phyloP scores from a whole-genome alignment of 2,329 filamentous ascomycete genomes.

The Coniochaeta sp. region DNA sequence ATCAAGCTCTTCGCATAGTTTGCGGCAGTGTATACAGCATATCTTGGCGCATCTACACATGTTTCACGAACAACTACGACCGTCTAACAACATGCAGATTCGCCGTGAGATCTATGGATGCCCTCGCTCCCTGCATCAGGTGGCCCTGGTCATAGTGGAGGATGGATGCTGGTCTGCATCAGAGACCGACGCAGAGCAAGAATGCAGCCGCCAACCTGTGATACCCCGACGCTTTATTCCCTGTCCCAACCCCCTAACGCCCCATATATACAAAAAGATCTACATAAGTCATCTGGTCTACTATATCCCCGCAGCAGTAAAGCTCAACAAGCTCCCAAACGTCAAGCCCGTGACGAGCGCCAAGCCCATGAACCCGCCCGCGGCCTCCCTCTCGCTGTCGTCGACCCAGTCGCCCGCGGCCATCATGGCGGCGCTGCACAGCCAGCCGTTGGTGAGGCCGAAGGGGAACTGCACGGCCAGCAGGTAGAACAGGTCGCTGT shows the following conservation, averaged over 20 bases:
- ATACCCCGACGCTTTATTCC: background rate
- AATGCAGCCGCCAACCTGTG: too few species aligned
- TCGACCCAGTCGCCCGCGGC: slow-evolving; percentile 75
- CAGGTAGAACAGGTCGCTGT: slow-evolving; percentile 84
- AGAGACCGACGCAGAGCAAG: too few species aligned
- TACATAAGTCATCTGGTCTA: background rate
- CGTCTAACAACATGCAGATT: too few species aligned
- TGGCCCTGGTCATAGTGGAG: too few species aligned
- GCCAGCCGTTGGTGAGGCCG: slow-evolving; percentile 78
- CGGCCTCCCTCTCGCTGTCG: slow-evolving; percentile 75
- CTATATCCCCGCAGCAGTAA: slow-evolving; percentile 52
- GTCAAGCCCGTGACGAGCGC: slow-evolving; percentile 81
- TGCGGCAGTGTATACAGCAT: too few species aligned
- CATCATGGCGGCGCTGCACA: slow-evolving; percentile 89
- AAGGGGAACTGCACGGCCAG: slow-evolving; percentile 76
- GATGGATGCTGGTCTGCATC: too few species aligned
- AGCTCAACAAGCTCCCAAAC: slow-evolving; percentile 83
- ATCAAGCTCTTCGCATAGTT: too few species aligned
- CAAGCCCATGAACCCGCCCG: slow-evolving; percentile 89
- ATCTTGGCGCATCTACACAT: too few species aligned
- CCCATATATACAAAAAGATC: background rate
- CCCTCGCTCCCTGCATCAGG: too few species aligned
- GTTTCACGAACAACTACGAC: too few species aligned
- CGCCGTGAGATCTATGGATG: too few species aligned
- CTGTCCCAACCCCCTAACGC: background rate